Percentiles rank a stretch among this genome's conserved stretches.
phyloP scores from a whole-genome alignment of 257 asterid genomes.

The Plantago ovata region DNA sequence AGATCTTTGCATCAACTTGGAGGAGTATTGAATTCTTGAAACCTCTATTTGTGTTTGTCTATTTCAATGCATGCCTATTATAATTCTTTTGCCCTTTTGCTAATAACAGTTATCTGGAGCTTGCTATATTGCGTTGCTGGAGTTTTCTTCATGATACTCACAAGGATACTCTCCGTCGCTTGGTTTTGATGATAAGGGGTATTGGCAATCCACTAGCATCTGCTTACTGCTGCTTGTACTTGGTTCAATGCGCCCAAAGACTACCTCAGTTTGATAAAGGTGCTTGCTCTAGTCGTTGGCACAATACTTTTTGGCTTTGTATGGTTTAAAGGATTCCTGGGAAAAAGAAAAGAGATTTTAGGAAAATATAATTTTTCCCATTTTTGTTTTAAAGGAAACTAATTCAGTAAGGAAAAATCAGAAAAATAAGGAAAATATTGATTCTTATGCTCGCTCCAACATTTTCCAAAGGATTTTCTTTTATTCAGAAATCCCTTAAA shows the following conservation, averaged over 20 bases:
- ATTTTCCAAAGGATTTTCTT: too few species aligned
- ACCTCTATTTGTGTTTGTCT: neutral
- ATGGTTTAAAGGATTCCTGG: too few species aligned
- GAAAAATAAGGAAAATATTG: too few species aligned
- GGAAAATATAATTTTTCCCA: too few species aligned
- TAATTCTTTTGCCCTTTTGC: conserved; percentile 12
- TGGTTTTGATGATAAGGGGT: conserved; percentile 82
- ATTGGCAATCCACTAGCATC: conserved; percentile 81
- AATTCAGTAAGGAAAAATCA: too few species aligned
- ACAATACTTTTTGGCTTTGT: too few species aligned
- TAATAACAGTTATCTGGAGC: conserved; percentile 68
- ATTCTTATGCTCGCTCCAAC: too few species aligned
- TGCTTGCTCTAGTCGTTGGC: conserved; percentile 22
- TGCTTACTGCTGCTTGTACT: conserved; percentile 72
- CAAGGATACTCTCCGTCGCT: conserved; percentile 55
- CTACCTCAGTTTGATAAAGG: conserved; percentile 52
- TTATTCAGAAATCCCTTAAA: too few species aligned
- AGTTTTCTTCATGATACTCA: conserved; percentile 60
- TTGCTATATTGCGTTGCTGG: conserved; percentile 77
- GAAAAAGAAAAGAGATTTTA: too few species aligned
- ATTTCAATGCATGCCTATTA: conserved; percentile 19
- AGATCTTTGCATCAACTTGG: neutral
- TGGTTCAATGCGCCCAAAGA: conserved; percentile 73
- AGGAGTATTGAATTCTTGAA: neutral
- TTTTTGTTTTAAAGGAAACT: too few species aligned